These are phyloP conservation scores for Blastocystis sp. DNA, from an alignment of 352 stramenopile genomes.

Conservation along the genomic window DNA sequence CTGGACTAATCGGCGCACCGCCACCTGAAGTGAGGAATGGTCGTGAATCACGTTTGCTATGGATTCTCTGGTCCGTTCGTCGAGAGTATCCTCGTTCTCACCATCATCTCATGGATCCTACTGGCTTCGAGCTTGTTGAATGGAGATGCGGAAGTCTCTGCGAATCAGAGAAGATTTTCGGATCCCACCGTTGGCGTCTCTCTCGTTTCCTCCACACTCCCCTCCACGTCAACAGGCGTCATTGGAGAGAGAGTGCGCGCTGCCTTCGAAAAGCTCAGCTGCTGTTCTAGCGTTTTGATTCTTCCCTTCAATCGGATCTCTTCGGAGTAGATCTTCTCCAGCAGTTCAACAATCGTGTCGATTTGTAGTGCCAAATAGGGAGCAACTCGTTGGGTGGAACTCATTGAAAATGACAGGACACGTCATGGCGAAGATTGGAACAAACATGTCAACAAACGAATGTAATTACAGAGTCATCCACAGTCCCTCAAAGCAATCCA, in stretches of 20 bases:
- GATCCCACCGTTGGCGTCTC: neutral
- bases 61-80: neutral
- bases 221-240: no score
- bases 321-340: conserved; percentile 37
- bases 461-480: neutral
- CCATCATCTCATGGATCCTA: no score
- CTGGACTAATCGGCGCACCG: neutral
- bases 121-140: no score
- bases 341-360: neutral
- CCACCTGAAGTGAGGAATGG: neutral
- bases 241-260: neutral
- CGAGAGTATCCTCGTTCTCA: no score
- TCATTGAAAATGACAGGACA: neutral
- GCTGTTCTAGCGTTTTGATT: neutral
- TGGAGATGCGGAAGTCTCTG: no score
- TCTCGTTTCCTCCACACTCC: neutral
- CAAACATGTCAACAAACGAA: neutral
- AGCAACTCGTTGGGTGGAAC: neutral
- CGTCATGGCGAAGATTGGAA: neutral
- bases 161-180: neutral
- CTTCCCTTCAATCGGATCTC: conserved; percentile 7
- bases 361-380: neutral
- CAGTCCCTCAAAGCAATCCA: neutral
- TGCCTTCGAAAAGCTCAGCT: neutral
- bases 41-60: neutral